Evolutionary conservation across 306 rosid genomes (phyloP).

Genomic region (Heteromeles arbutifolia): DNA sequence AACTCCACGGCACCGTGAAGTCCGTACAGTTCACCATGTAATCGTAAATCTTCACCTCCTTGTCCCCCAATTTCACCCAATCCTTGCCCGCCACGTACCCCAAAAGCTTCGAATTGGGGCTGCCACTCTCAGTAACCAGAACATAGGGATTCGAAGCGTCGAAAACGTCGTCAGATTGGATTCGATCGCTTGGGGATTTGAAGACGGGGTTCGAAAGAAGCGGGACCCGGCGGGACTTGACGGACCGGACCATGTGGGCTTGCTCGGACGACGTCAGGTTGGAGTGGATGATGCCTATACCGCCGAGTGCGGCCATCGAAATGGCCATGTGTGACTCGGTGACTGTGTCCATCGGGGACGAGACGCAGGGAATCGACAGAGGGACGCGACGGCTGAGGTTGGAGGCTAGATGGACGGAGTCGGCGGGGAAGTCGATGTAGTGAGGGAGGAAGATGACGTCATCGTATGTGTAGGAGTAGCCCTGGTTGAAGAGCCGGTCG

Average conservation of each 20-base stretch:
- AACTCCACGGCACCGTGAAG: constrained; percentile 39
- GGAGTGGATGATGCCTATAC: constrained; percentile 61
- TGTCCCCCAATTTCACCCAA: constrained; percentile 35
- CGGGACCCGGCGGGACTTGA: constrained; percentile 72
- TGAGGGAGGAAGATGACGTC: constrained; percentile 89
- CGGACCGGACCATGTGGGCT: constrained; percentile 49
- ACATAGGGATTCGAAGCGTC: constrained; percentile 36
- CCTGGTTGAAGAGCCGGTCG: constrained; percentile 61
- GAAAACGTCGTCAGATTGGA: constrained; percentile 41
- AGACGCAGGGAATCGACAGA: constrained; percentile 59
- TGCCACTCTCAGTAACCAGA: constrained; percentile 57
- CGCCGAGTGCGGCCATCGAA: constrained; percentile 79
- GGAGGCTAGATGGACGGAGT: constrained; percentile 51
- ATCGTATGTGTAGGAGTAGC: constrained; percentile 87
- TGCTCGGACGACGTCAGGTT: constrained; percentile 44
- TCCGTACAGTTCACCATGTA: constrained; percentile 40
- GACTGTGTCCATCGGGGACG: constrained; percentile 98
- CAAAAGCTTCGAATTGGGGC: constrained; percentile 31
- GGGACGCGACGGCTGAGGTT: constrained; percentile 50
- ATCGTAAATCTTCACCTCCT: constrained; percentile 31
- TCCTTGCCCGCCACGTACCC: constrained; percentile 53
- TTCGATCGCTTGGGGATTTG: constrained; percentile 31
- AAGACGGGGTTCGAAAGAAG: constrained; percentile 54
- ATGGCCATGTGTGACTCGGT: constrained; percentile 72
- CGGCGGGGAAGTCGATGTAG: constrained; percentile 83